Conservation (phyloP, 108 stramenopile species). For the Bacterosira constricta region DNA sequence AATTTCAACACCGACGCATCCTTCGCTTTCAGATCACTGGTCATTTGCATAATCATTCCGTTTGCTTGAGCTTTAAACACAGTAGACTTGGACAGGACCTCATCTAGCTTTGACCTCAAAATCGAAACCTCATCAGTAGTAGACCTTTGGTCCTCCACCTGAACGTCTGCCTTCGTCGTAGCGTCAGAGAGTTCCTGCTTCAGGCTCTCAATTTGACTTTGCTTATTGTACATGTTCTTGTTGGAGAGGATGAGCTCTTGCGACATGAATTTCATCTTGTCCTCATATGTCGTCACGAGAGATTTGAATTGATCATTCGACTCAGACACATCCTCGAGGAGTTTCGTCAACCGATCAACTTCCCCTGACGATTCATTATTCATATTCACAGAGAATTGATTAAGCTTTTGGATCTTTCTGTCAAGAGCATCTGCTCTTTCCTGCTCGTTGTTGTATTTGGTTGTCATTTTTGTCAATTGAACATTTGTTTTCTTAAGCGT, state of each 20-base stretch:
- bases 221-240: conserved; percentile 28
- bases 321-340: conserved; percentile 3
- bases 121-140: background rate
- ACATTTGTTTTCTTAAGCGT: background rate
- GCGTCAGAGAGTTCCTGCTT: conserved; percentile 21
- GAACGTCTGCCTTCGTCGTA: background rate
- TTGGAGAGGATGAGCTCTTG: conserved; percentile 35
- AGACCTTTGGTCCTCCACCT: background rate
- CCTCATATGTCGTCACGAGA: conserved; percentile 5
- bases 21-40: conserved; percentile 23
- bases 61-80: conserved; percentile 33
- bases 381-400: background rate
- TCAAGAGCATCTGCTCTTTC: conserved; percentile 25
- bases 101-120: conserved; percentile 18
- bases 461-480: conserved; percentile 15
- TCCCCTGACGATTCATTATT: background rate
- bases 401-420: conserved; percentile 4
- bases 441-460: conserved; percentile 19
- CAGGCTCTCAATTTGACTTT: conserved; percentile 21
- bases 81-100: conserved; percentile 7
- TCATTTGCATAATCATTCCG: conserved; percentile 19
- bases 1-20: conserved; percentile 13
- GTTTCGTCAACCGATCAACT: conserved; percentile 3
- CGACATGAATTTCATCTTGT: conserved; percentile 20
- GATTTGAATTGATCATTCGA: conserved; percentile 22